phyloP scores from a whole-genome alignment of 2,329 filamentous ascomycete species.

The Juglanconis oblonga region DNA sequence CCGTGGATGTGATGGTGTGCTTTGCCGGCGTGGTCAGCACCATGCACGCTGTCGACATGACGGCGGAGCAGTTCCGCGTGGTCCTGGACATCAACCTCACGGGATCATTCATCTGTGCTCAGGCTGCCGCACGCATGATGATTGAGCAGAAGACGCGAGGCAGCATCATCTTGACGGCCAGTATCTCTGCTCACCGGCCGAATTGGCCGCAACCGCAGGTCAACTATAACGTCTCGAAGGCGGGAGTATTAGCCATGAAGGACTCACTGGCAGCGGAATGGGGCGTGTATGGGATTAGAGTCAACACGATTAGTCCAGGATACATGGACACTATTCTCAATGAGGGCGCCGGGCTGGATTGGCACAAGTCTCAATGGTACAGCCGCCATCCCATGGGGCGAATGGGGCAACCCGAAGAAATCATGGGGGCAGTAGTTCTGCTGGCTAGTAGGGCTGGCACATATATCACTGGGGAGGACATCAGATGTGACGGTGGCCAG shows the following conservation, averaged over 20 bases:
- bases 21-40: constrained; percentile 69
- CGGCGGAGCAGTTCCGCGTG: constrained; percentile 55
- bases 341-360: constrained; percentile 56
- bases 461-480: constrained; percentile 68
- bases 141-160: constrained; percentile 48
- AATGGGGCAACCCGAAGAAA: constrained; percentile 62
- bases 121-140: constrained; percentile 59
- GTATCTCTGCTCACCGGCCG: constrained; percentile 65
- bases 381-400: constrained; percentile 60
- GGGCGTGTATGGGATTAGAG: constrained; percentile 66
- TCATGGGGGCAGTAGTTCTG: constrained; percentile 61
- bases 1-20: constrained; percentile 55
- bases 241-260: constrained; percentile 61
- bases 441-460: constrained; percentile 58
- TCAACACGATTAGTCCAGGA: constrained; percentile 69
- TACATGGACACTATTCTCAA: constrained; percentile 79
- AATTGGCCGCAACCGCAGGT: constrained; percentile 72
- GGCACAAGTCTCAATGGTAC: constrained; percentile 54
- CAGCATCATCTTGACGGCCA: constrained; percentile 64
- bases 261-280: constrained; percentile 70
- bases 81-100: constrained; percentile 71
- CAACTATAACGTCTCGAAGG: constrained; percentile 71
- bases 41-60: constrained; percentile 58
- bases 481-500: constrained; percentile 59
- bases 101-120: constrained; percentile 67